phyloP scores from a whole-genome alignment of 2,329 filamentous ascomycete species.

The Passalora sequoiae region DNA sequence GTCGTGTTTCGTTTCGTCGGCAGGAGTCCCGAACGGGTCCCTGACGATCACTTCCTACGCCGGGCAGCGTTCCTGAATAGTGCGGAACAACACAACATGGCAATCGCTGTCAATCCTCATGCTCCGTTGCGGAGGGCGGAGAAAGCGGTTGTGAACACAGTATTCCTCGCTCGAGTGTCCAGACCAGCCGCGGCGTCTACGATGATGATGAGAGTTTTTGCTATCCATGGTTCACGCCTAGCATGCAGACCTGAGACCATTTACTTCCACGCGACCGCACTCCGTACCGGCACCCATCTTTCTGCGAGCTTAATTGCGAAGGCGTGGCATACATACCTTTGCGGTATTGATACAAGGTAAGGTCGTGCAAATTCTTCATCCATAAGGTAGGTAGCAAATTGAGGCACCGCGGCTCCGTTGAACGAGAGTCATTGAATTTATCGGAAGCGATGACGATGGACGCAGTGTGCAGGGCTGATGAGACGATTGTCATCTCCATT shows the following conservation, averaged over 20 bases:
- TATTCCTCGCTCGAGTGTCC: neutral
- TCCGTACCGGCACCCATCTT: neutral
- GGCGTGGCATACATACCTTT: no score
- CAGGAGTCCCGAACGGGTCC: neutral
- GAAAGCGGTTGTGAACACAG: neutral
- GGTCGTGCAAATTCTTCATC: no score
- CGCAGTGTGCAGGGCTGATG: neutral
- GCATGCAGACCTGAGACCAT: neutral
- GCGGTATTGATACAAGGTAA: no score
- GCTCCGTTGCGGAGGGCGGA: neutral
- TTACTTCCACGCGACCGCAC: neutral
- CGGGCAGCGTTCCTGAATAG: neutral
- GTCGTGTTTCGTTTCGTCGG: no score
- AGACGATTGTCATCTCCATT: constrained; percentile 3
- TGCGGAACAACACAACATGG: neutral
- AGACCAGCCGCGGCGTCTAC: neutral
- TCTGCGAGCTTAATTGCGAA: no score
- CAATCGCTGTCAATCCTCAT: neutral
- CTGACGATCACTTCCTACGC: constrained; percentile 4
- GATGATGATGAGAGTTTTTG: neutral
- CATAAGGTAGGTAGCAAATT: no score
- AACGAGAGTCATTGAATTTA: neutral
- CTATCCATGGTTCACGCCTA: constrained; percentile 2
- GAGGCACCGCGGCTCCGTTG: neutral
- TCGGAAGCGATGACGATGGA: neutral